A percentile compares a stretch with the other conserved stretches of the same genome.
These are phyloP conservation scores for Ulvella scutata DNA, from an alignment of 139 green algal species.

Conservation along the genomic window DNA sequence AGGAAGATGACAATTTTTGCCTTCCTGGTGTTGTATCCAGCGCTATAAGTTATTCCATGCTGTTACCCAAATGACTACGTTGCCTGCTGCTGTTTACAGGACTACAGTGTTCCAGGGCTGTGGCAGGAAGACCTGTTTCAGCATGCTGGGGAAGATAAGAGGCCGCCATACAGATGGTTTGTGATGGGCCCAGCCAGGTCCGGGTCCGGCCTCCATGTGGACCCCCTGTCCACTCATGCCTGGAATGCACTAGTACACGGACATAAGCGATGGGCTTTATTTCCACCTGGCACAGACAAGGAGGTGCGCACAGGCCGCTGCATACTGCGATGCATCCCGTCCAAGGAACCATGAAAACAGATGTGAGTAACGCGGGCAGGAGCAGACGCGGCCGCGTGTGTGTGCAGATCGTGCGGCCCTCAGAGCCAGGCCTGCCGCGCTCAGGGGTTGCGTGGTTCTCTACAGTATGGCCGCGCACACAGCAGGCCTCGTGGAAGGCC, in stretches of 20 bases:
- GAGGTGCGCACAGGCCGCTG: background rate
- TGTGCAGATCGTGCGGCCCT: slow-evolving; percentile 31
- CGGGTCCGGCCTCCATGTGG: slow-evolving; percentile 58
- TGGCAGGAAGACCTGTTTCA: slow-evolving; percentile 71
- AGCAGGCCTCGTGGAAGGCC: slow-evolving; percentile 31
- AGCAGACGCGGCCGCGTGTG: background rate
- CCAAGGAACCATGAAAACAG: no score
- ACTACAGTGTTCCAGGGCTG: slow-evolving; percentile 45
- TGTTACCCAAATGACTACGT: no score
- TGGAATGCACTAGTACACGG: slow-evolving; percentile 70
- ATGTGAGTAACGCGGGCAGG: no score
- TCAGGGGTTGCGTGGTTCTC: slow-evolving; percentile 66
- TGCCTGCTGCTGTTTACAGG: no score
- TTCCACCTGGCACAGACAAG: slow-evolving; percentile 32
- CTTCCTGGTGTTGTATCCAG: no score
- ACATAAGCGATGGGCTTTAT: slow-evolving; percentile 69
- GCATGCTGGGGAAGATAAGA: slow-evolving; percentile 46
- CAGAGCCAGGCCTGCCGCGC: slow-evolving; percentile 48
- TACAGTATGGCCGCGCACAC: slow-evolving; percentile 39
- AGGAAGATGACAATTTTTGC: no score
- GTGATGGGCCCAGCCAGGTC: slow-evolving; percentile 48
- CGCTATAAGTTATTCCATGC: no score
- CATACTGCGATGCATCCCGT: background rate
- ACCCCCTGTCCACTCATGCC: slow-evolving; percentile 67
- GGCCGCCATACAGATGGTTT: slow-evolving; percentile 73